A percentile compares a stretch with the other conserved stretches of the same genome.
phyloP scores from a whole-genome alignment of 495 filamentous ascomycete genomes.

The Aspergillus nidulans region DNA sequence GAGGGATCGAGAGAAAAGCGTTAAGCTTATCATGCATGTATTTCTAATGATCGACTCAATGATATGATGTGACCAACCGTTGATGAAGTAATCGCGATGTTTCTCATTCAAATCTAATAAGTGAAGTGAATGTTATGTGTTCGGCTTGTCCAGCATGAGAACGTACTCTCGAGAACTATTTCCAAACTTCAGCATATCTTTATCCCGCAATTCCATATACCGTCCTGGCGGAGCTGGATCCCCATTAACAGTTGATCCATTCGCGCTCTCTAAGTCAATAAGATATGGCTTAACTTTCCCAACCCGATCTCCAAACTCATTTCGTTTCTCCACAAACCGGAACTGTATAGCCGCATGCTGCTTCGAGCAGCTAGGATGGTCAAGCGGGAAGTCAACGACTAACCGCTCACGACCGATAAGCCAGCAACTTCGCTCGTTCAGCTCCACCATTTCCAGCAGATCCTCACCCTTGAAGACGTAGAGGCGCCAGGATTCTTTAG shows the following conservation, averaged over 20 bases:
- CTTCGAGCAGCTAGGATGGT: constrained; percentile 88
- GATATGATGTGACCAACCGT: neutral
- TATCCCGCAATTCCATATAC: constrained; percentile 81
- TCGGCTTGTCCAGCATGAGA: constrained; percentile 58
- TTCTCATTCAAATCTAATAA: too few species aligned
- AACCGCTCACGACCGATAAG: constrained; percentile 73
- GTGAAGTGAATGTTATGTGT: neutral
- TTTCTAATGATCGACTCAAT: neutral
- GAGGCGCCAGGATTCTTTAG: constrained; percentile 75
- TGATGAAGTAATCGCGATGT: too few species aligned
- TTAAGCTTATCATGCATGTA: neutral
- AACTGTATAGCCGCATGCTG: constrained; percentile 97
- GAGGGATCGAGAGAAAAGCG: neutral
- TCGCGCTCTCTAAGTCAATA: constrained; percentile 89
- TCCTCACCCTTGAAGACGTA: constrained; percentile 89
- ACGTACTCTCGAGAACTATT: constrained; percentile 84
- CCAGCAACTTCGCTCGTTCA: constrained; percentile 80
- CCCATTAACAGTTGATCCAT: constrained; percentile 81
- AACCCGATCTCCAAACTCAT: constrained; percentile 79
- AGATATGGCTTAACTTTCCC: constrained; percentile 84
- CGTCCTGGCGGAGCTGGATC: constrained; percentile 66
- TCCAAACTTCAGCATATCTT: constrained; percentile 86
- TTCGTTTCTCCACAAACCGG: constrained; percentile 71
- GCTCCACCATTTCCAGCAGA: constrained; percentile 71
- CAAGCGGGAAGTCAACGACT: constrained; percentile 78